Base-by-base conservation (phyloP, 2,329 filamentous ascomycete species). In the Pseudocercospora fuligena region DNA sequence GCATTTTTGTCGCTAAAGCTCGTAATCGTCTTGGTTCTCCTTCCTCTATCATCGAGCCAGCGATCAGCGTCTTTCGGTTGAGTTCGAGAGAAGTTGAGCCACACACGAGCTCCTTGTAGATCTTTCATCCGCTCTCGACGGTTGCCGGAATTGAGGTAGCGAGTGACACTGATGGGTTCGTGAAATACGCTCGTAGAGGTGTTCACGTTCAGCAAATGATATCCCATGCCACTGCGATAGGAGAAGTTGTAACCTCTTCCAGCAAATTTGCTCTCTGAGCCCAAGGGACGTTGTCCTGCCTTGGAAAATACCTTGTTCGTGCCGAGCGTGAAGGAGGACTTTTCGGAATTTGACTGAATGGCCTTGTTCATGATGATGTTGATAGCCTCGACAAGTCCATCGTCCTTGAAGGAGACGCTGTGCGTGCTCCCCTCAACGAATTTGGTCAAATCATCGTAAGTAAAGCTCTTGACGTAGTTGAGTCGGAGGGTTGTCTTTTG, bases 171-270 rank as follows among this genome's bases (percentile, higher is more conserved):
- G 7, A 47, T 47, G 1, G 63, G 27, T 23, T 63, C 54, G 54
- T 71, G 66, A 63, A 73, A 72, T 0, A 62, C 68, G 9, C 66
- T 68, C 2, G 61, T 66, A 8, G 65, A 64, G 0, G 66, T 66
- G 43, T 74, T 74, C 59, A 73, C 60, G 40, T 72, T 73, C 29
- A 72, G 58, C 0, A 70, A 54, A 12, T 69, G 51, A 14, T 23
- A 54, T 5, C 51, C 51, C 51, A 54, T 54, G 51, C 51, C 51
- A 27, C 23, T 31, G 14, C 23, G 21, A 14, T 27, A 25, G 51
- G 51, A 54, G 23, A 25, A 54, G 27, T 54, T 54, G 27, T 54
- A 54, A 16, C 19, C 51, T 54, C 51, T 54, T 11, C 9, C 14
- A 31, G 51, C 51, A n/a, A 16, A 4, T 23, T 54, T 54, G 23